Conservation (phyloP, 257 asterid genomes). For the Nicotiana paniculata region DNA sequence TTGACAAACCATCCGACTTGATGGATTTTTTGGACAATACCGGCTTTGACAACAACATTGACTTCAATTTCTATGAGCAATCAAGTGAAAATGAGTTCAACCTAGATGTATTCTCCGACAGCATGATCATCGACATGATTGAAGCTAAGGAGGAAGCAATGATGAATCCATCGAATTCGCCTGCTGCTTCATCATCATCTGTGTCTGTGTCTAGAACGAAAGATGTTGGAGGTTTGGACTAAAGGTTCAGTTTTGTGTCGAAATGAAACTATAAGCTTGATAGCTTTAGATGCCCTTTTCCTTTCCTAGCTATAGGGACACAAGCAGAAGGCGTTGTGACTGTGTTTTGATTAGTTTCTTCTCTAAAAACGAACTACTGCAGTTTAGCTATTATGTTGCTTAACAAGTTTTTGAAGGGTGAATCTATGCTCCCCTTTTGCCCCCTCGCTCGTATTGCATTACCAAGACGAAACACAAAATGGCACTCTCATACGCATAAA, state of each 20-base stretch:
- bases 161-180: constrained; percentile 19
- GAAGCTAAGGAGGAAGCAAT: constrained; percentile 20
- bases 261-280: background rate
- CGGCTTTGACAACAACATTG: constrained; percentile 54
- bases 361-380: constrained; percentile 4
- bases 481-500: no score
- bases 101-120: constrained; percentile 24
- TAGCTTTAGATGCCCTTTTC: background rate
- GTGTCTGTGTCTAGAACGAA: constrained; percentile 6
- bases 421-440: background rate
- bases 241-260: background rate
- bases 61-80: constrained; percentile 38
- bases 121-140: constrained; percentile 5
- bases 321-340: constrained; percentile 3
- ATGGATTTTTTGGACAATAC: constrained; percentile 40
- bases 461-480: no score
- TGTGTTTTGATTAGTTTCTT: background rate
- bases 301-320: background rate
- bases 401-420: background rate
- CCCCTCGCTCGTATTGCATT: background rate
- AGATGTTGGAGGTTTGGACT: constrained; percentile 3
- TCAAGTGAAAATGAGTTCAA: constrained; percentile 25
- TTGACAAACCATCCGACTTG: constrained; percentile 37
- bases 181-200: constrained; percentile 31
- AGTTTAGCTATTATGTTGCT: constrained; percentile 3